Evolutionary conservation across 2,329 filamentous ascomycete genomes (phyloP).

Genomic region (Fusarium sp.): DNA sequence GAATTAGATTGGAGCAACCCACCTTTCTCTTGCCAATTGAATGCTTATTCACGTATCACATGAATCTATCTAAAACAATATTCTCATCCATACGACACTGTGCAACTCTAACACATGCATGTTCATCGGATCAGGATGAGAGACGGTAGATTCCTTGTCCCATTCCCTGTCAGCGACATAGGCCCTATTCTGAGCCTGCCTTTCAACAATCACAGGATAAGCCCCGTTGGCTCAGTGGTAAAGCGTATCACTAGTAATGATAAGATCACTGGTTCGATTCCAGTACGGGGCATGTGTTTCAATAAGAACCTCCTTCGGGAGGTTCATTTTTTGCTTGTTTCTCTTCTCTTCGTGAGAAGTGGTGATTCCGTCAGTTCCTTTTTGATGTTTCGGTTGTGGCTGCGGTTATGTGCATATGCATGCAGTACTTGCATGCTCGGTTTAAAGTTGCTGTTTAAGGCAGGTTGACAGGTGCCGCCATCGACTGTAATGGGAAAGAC

Average conservation of each 20-base stretch:
- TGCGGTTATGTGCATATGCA: constrained; percentile 14
- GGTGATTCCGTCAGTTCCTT: not conserved
- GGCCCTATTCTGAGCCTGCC: not conserved
- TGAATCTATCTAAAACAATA: not conserved
- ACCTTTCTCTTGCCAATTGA: not conserved
- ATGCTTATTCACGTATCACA: not conserved
- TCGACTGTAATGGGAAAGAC: too few relatives aligned
- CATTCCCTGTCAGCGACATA: not conserved
- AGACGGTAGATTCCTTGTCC: not conserved
- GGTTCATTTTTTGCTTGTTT: not conserved
- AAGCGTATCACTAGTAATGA: constrained; percentile 51
- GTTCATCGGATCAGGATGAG: not conserved
- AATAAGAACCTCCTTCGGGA: not conserved
- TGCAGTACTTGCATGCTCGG: not conserved
- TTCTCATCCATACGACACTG: not conserved
- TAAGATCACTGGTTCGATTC: constrained; percentile 50
- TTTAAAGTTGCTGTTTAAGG: not conserved
- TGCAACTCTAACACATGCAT: not conserved
- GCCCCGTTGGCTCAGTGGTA: constrained; percentile 50
- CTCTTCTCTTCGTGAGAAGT: not conserved
- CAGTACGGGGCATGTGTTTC: constrained; percentile 43
- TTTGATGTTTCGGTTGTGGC: constrained; percentile 1
- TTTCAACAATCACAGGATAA: not conserved
- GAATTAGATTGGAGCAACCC: not conserved
- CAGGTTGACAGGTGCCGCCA: not conserved